A percentile compares a stretch with the other conserved stretches of the same genome.
These are phyloP conservation scores for Crithidia fasciculata DNA, from an alignment of 208 protist genomes.

Conservation along the genomic window DNA sequence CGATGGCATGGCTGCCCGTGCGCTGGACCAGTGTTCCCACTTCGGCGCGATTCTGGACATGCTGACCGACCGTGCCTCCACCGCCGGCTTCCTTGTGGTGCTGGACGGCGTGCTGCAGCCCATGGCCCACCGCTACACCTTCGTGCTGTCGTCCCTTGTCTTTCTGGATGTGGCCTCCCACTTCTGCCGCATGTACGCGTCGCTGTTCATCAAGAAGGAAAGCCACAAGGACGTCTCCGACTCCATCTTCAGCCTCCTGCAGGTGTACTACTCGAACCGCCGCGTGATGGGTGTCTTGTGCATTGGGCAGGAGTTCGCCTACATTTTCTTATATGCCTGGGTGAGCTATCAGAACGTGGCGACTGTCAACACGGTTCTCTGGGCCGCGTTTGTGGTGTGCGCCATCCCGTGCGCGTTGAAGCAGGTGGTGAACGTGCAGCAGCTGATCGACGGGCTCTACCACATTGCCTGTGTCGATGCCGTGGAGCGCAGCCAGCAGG, in stretches of 20 bases:
- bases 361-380: constrained; percentile 28
- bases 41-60: constrained; percentile 96
- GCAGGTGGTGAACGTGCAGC: constrained; percentile 92
- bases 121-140: constrained; percentile 59
- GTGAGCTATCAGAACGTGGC: constrained; percentile 46
- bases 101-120: constrained; percentile 79
- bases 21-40: constrained; percentile 86
- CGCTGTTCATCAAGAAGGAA: constrained; percentile 59
- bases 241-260: constrained; percentile 81
- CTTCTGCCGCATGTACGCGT: constrained; percentile 94
- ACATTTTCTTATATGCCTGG: constrained; percentile 87
- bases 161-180: constrained; percentile 94
- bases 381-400: constrained; percentile 47
- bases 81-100: constrained; percentile 88
- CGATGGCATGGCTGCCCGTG: constrained; percentile 91
- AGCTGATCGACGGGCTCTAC: constrained; percentile 87
- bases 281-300: constrained; percentile 88
- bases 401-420: constrained; percentile 73
- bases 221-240: constrained; percentile 91
- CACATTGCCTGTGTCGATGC: constrained; percentile 82
- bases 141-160: constrained; percentile 68
- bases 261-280: constrained; percentile 91
- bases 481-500: constrained; percentile 50
- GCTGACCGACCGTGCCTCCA: constrained; percentile 93
- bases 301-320: constrained; percentile 93